Base-by-base conservation (phyloP, 441 rosid species). In the Biscutella laevigata region DNA sequence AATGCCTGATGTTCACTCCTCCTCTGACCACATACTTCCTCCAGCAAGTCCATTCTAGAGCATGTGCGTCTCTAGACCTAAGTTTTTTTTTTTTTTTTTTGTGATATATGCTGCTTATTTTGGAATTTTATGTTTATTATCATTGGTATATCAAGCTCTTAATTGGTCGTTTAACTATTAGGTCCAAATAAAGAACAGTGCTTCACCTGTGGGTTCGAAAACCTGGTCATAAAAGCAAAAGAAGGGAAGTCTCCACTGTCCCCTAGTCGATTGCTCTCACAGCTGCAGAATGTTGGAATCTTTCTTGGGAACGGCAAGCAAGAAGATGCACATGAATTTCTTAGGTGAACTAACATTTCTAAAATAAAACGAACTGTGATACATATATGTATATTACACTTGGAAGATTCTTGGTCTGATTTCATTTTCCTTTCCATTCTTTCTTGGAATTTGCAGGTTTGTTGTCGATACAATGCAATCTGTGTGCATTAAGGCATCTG, bases 251-350 rank as follows among this genome's bases (percentile, higher is more conserved):
- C 80, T 39, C 82, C 88, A 9, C 54, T 86, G 37, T 84, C 95
- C 48, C 94, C 97, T 38, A 57, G 46, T 47, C 74, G 80, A 58
- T 76, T 92, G 47, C 42, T 92, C 28, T 83, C 94, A 42, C 88
- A 74, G 60, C 74, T 88, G 43, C 90, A 75, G 51, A 79, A 58
- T 67, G 74, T 76, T 37, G 92, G 88, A 76, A 78, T 82, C 56
- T 77, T 68, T 64, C 88, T 88, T 70, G 86, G 84, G 30, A 75
- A 76, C 58, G 99, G 99, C 37, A 84, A 77, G 61, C 85, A 92
- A 69, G 99, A 92, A 74, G 99, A 92, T 68, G 99, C 99, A 27
- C 99, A 92, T 79, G 99, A 92, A 72, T 92, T 88, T 56, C 75
- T 92, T 38, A 84, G 97, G 98, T 88, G 60, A 58, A 53, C 21